Percentiles rank a stretch among this genome's conserved stretches.
These are phyloP conservation scores for Boletus eberwhitei DNA, from an alignment of 768 basidiomycete species.

Conservation along the genomic window DNA sequence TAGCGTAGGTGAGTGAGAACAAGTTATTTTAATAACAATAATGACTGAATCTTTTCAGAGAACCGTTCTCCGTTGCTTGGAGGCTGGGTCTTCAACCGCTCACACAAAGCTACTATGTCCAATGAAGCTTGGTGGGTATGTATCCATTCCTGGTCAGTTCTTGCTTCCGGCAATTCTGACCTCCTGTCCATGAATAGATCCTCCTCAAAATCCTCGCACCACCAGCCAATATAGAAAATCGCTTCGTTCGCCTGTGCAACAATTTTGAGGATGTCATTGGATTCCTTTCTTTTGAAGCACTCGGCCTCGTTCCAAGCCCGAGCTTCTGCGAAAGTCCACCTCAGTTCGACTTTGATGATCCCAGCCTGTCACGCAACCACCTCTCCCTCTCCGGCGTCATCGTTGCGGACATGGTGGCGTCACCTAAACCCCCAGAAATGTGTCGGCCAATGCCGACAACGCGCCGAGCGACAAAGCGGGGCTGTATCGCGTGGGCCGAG, in stretches of 20 bases:
- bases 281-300: conserved; percentile 26
- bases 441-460: conserved; percentile 2
- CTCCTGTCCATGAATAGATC: background rate
- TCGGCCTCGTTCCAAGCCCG: conserved; percentile 19
- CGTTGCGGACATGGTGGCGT: conserved; percentile 19
- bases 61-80: conserved; percentile 25
- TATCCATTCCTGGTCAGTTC: background rate
- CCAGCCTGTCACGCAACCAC: conserved; percentile 12
- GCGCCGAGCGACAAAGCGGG: conserved; percentile 8
- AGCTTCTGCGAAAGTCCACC: conserved; percentile 13
- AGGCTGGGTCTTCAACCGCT: conserved; percentile 32
- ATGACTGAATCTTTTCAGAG: background rate
- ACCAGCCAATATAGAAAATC: conserved; percentile 27
- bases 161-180: background rate
- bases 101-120: conserved; percentile 18
- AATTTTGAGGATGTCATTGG: conserved; percentile 29
- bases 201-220: conserved; percentile 4
- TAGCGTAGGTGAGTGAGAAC: conserved; percentile 1
- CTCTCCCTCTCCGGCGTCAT: conserved; percentile 21
- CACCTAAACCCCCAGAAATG: background rate
- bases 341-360: background rate
- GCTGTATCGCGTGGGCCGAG: conserved; percentile 25
- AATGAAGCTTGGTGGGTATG: conserved; percentile 35
- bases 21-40: background rate
- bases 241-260: conserved; percentile 30